Percentiles rank a stretch among this genome's conserved stretches.
phyloP scores from a whole-genome alignment of 1,139 yeast genomes.

The Kodamaea fungicola region DNA sequence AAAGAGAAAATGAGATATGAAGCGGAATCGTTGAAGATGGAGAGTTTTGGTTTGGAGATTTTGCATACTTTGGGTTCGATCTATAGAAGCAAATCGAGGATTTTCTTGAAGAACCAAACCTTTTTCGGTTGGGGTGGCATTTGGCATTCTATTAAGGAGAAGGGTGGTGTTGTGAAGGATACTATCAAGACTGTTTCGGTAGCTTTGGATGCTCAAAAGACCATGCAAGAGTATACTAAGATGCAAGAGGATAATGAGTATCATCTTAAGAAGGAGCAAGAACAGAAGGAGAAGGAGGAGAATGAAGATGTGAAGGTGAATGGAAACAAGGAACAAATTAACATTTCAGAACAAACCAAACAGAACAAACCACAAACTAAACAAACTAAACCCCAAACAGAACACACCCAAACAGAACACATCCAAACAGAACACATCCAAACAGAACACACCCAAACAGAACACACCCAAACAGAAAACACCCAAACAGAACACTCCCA shows the following conservation, averaged over 20 bases:
- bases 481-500: too few relatives aligned
- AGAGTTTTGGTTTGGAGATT: constrained; percentile 88
- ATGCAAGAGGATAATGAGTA: constrained; percentile 61
- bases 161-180: constrained; percentile 80
- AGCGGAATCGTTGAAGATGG: constrained; percentile 87
- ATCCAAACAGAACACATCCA: constrained; percentile 19
- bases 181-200: constrained; percentile 80
- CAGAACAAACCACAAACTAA: too few relatives aligned
- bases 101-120: constrained; percentile 54
- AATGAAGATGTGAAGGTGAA: constrained; percentile 14
- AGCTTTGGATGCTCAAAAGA: constrained; percentile 86
- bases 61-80: constrained; percentile 82
- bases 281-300: constrained; percentile 15
- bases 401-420: too few relatives aligned
- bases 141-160: constrained; percentile 80
- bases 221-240: constrained; percentile 78
- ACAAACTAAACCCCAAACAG: too few relatives aligned
- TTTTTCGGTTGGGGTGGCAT: constrained; percentile 82
- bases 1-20: constrained; percentile 70
- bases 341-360: too few relatives aligned
- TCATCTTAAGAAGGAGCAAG: constrained; percentile 41
- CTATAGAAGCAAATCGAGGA: constrained; percentile 66
- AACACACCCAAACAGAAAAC: too few relatives aligned
- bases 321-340: constrained; percentile 31
- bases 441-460: too few relatives aligned